Percentiles rank a stretch among this genome's conserved stretches.
Evolutionary conservation across 2,329 filamentous ascomycete genomes (phyloP).

Genomic region (Tolypocladium guangdongense): DNA sequence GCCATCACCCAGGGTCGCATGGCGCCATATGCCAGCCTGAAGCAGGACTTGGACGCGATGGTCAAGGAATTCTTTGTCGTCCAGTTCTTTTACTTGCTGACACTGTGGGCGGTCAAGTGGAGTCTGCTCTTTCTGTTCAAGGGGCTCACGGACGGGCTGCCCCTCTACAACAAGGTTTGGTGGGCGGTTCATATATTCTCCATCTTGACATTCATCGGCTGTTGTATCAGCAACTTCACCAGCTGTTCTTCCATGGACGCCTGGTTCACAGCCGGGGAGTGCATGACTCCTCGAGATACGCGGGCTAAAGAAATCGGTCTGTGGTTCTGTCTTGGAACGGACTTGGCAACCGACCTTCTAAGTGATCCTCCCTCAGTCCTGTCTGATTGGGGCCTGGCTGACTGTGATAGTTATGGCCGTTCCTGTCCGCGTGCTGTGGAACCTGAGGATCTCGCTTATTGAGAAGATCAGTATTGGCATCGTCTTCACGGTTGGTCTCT

Average conservation of each 20-base stretch:
- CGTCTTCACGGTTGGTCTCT: conserved; percentile 7
- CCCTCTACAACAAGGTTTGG: conserved; percentile 8
- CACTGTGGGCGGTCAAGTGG: conserved; percentile 11
- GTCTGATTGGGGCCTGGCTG: neutral
- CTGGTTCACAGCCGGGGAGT: conserved; percentile 9
- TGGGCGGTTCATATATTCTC: conserved; percentile 9
- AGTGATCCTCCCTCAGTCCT: conserved; percentile 3
- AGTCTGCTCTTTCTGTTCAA: conserved; percentile 11
- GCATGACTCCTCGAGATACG: conserved; percentile 6
- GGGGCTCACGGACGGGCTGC: conserved; percentile 6
- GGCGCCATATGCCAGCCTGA: conserved; percentile 4
- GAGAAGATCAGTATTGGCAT: conserved; percentile 9
- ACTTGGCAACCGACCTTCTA: conserved; percentile 9
- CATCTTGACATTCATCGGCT: conserved; percentile 9
- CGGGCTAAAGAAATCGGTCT: conserved; percentile 9
- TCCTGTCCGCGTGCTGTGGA: conserved; percentile 8
- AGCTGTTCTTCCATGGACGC: conserved; percentile 10
- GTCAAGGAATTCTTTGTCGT: conserved; percentile 10
- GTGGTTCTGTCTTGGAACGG: conserved; percentile 9
- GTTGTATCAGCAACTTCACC: conserved; percentile 10
- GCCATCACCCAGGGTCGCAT: conserved; percentile 2
- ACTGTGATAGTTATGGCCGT: conserved; percentile 7
- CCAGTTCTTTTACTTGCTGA: conserved; percentile 12
- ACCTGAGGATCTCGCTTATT: conserved; percentile 6
- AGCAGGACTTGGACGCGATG: conserved; percentile 6